Percentiles rank a stretch among this genome's conserved stretches.
Conservation (phyloP, 176 grass and related monocot species). For the Typha latifolia region DNA sequence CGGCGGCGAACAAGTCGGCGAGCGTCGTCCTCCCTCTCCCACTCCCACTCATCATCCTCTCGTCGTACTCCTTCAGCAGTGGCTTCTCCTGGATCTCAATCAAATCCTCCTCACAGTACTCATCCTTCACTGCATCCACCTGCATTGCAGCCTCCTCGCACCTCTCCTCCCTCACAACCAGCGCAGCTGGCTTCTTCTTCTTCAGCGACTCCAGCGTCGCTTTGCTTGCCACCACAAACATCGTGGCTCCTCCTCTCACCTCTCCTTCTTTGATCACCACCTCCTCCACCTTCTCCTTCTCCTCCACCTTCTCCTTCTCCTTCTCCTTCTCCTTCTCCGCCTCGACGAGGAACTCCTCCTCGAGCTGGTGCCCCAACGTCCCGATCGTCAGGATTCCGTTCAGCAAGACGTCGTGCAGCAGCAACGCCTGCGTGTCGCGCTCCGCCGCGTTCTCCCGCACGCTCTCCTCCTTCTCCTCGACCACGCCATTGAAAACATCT, state of each 20-base stretch:
- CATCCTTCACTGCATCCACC: slow-evolving; percentile 16
- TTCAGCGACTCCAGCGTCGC: slow-evolving; percentile 20
- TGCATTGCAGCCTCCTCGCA: slow-evolving; percentile 23
- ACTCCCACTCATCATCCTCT: slow-evolving; percentile 64
- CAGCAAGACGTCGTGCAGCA: slow-evolving; percentile 73
- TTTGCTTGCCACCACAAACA: slow-evolving; percentile 25
- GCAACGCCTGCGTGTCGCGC: slow-evolving; percentile 73
- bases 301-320: slow-evolving; percentile 13
- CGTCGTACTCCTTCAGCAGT: slow-evolving; percentile 57
- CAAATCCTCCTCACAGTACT: slow-evolving; percentile 24
- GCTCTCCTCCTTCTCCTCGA: slow-evolving; percentile 38
- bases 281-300: slow-evolving; percentile 20
- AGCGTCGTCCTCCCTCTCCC: slow-evolving; percentile 73
- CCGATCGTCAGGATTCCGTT: slow-evolving; percentile 78
- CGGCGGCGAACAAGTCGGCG: slow-evolving; percentile 90
- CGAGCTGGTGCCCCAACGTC: slow-evolving; percentile 55
- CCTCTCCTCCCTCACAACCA: slow-evolving; percentile 1
- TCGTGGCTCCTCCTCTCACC: slow-evolving; percentile 8
- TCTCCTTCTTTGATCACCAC: slow-evolving; percentile 6
- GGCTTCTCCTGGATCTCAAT: slow-evolving; percentile 57
- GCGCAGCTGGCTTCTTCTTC: neutral
- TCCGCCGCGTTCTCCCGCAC: slow-evolving; percentile 30
- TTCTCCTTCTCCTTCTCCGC: slow-evolving; percentile 15
- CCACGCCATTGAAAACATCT: slow-evolving; percentile 14
- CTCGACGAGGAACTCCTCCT: slow-evolving; percentile 24